A percentile compares a stretch with the other conserved stretches of the same genome.
phyloP scores from a whole-genome alignment of 805 yeast genomes.

The Candida ortonii region DNA sequence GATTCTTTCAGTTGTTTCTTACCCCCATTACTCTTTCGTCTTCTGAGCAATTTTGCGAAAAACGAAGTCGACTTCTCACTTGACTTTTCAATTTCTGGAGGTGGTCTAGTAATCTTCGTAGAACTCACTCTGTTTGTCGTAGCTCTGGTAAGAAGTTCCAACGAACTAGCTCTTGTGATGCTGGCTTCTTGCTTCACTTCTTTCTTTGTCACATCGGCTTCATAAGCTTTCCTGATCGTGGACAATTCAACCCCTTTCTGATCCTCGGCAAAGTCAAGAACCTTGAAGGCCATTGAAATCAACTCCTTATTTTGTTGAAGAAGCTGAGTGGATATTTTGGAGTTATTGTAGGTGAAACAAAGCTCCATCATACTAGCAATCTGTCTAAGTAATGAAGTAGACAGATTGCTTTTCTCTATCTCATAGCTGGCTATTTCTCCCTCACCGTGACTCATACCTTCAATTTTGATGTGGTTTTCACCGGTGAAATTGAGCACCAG shows the following conservation, averaged over 20 bases:
- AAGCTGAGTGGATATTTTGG: slow-evolving; percentile 26
- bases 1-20: too few species aligned
- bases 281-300: slow-evolving; percentile 12
- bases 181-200: slow-evolving; percentile 10
- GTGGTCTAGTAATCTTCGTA: slow-evolving; percentile 19
- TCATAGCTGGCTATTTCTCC: slow-evolving; percentile 20
- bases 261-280: slow-evolving; percentile 12
- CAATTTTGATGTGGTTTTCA: slow-evolving; percentile 21
- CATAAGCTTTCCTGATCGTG: slow-evolving; percentile 8
- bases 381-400: slow-evolving; percentile 37
- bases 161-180: slow-evolving; percentile 21
- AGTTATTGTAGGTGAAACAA: slow-evolving; percentile 36
- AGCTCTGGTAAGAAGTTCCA: slow-evolving; percentile 17
- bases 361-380: slow-evolving; percentile 35
- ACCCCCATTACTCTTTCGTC: background rate
- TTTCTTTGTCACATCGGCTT: slow-evolving; percentile 7
- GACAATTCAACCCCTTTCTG: slow-evolving; percentile 7
- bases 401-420: slow-evolving; percentile 33
- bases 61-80: background rate
- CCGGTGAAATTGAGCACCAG: slow-evolving; percentile 24
- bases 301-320: slow-evolving; percentile 30
- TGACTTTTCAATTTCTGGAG: background rate
- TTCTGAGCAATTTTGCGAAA: background rate
- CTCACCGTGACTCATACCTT: slow-evolving; percentile 28
- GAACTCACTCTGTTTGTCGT: slow-evolving; percentile 20